phyloP scores from a whole-genome alignment of 768 basidiomycete genomes.

The Scleroderma citrinum region DNA sequence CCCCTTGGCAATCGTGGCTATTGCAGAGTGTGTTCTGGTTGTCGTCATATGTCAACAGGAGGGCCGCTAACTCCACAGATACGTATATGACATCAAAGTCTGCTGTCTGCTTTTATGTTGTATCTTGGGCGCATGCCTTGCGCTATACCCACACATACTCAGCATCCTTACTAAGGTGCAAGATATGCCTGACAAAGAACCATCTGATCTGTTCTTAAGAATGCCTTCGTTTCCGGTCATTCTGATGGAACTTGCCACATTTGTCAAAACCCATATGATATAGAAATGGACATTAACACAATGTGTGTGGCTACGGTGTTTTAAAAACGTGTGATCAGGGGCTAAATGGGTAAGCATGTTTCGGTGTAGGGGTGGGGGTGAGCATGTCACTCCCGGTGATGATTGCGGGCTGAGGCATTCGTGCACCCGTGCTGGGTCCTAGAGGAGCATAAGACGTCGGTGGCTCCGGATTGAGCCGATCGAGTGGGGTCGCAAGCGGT shows the following conservation, averaged over 20 bases:
- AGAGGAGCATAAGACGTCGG: conserved; percentile 41
- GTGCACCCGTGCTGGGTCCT: conserved; percentile 34
- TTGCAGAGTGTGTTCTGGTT: conserved; percentile 33
- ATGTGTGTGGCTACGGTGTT: no score
- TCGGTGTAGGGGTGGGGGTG: conserved; percentile 40
- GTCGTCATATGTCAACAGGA: no score
- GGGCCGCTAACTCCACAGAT: no score
- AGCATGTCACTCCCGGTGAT: conserved; percentile 39
- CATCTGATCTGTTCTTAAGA: no score
- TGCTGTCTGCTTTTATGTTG: neutral
- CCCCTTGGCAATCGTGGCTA: conserved; percentile 34
- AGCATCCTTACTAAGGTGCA: no score
- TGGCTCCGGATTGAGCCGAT: conserved; percentile 54
- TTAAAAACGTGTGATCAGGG: neutral
- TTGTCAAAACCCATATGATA: no score
- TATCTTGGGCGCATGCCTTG: neutral
- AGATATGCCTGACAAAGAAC: no score
- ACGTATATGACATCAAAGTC: neutral
- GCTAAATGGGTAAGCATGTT: conserved; percentile 9
- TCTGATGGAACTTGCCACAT: no score
- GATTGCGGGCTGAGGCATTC: conserved; percentile 33
- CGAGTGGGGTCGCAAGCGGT: conserved; percentile 39
- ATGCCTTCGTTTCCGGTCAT: no score
- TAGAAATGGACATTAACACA: no score
- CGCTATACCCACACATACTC: neutral